Evolutionary conservation across 768 basidiomycete species (phyloP).

Genomic region (Pleurotus citrinopileatus): DNA sequence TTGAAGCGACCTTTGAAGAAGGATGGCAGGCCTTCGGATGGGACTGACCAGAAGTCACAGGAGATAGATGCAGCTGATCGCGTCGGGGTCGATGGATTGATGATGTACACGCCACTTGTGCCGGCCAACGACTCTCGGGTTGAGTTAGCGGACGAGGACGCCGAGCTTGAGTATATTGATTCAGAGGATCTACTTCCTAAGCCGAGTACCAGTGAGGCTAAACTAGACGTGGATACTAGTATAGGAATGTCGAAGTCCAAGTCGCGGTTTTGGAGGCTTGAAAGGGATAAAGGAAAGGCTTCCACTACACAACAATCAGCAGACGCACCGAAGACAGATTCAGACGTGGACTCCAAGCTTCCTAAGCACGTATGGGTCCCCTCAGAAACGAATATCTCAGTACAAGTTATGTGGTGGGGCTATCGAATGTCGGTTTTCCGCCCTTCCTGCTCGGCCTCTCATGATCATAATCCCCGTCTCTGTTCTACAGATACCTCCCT

Average conservation of each 20-base stretch:
- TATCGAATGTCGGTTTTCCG: slow-evolving; percentile 49
- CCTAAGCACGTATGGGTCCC: slow-evolving; percentile 57
- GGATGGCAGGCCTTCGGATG: slow-evolving; percentile 9
- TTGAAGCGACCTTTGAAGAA: slow-evolving; percentile 23
- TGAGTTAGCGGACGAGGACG: slow-evolving; percentile 65
- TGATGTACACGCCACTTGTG: slow-evolving; percentile 74
- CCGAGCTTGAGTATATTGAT: slow-evolving; percentile 17
- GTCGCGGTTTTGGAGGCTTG: slow-evolving; percentile 7
- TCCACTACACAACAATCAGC: neutral
- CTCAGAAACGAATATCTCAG: slow-evolving; percentile 67
- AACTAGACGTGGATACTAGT: slow-evolving; percentile 8
- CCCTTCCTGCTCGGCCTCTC: neutral
- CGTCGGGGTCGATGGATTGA: slow-evolving; percentile 51
- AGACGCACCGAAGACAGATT: slow-evolving; percentile 19
- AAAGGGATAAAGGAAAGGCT: slow-evolving; percentile 15
- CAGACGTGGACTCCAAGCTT: neutral
- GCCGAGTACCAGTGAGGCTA: slow-evolving; percentile 27
- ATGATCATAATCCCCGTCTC: neutral
- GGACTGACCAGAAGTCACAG: neutral
- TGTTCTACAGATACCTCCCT: slow-evolving; percentile 69
- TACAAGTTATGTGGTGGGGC: slow-evolving; percentile 80
- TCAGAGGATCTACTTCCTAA: slow-evolving; percentile 21
- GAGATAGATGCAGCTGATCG: slow-evolving; percentile 31
- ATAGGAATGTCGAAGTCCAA: slow-evolving; percentile 15
- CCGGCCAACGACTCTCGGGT: slow-evolving; percentile 62